phyloP scores from a whole-genome alignment of 2,329 filamentous ascomycete genomes.

The Simplicillium sp. region DNA sequence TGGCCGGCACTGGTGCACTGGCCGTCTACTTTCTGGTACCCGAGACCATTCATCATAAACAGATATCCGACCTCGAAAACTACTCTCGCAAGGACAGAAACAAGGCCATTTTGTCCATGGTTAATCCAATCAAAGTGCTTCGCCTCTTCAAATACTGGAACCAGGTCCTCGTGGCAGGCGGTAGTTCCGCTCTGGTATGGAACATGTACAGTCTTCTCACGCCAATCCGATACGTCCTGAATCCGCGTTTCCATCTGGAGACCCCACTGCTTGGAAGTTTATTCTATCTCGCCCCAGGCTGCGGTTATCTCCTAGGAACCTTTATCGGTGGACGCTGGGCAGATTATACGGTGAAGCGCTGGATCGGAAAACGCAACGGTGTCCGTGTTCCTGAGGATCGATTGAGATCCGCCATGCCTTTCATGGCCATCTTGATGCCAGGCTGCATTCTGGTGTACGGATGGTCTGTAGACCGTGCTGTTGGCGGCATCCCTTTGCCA shows the following conservation, averaged over 20 bases:
- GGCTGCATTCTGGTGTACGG: conserved; percentile 55
- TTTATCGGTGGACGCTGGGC: conserved; percentile 65
- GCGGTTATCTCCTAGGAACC: conserved; percentile 59
- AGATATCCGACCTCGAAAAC: conserved; percentile 50
- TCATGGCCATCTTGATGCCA: conserved; percentile 48
- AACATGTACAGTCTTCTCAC: conserved; percentile 58
- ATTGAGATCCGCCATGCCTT: conserved; percentile 47
- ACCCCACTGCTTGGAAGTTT: conserved; percentile 58
- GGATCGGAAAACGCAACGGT: conserved; percentile 48
- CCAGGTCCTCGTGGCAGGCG: conserved; percentile 48
- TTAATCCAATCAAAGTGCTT: conserved; percentile 57
- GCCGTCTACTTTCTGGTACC: conserved; percentile 59
- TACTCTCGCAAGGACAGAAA: conserved; percentile 38
- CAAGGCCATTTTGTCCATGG: conserved; percentile 48
- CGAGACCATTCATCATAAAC: conserved; percentile 61
- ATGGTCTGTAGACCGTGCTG: conserved; percentile 37
- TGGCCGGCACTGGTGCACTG: conserved; percentile 49
- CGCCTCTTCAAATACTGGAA: conserved; percentile 60
- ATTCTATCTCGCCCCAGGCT: conserved; percentile 66
- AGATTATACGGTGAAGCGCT: conserved; percentile 55
- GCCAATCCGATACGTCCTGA: conserved; percentile 63
- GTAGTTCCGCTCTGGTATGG: conserved; percentile 58
- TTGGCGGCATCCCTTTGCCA: conserved; percentile 48
- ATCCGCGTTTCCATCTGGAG: conserved; percentile 61
- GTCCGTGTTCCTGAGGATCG: conserved; percentile 59